phyloP scores from a whole-genome alignment of 2,329 filamentous ascomycete species.

The Microcyclosporella mali region DNA sequence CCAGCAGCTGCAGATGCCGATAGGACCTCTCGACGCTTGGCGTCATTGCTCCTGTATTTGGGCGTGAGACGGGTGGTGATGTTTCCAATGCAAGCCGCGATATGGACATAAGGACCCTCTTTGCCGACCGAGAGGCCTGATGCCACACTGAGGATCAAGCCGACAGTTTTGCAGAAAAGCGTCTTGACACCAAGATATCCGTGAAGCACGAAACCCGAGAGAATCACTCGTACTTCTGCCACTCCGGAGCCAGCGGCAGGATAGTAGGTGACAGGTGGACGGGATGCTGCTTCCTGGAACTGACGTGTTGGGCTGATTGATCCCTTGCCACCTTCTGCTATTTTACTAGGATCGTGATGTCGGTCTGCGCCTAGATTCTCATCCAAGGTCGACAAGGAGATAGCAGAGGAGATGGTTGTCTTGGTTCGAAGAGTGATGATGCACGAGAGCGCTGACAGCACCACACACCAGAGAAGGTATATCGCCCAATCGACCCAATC shows the following conservation, averaged over 20 bases:
- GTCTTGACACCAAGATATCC: slow-evolving; percentile 89
- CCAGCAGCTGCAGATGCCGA: slow-evolving; percentile 87
- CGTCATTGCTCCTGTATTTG: slow-evolving; percentile 93
- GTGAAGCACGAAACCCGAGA: slow-evolving; percentile 96
- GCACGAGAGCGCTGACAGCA: slow-evolving; percentile 66
- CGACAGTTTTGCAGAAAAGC: slow-evolving; percentile 74
- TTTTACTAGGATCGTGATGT: slow-evolving; percentile 33
- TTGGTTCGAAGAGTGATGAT: slow-evolving; percentile 82
- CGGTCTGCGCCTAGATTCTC: slow-evolving; percentile 76
- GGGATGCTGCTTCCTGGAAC: slow-evolving; percentile 34
- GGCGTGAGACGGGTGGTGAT: slow-evolving; percentile 88
- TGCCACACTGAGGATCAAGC: slow-evolving; percentile 78
- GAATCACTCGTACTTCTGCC: slow-evolving; percentile 91
- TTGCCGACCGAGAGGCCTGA: slow-evolving; percentile 93
- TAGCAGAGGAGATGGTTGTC: slow-evolving; percentile 83
- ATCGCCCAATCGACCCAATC: slow-evolving; percentile 69
- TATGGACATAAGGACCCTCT: slow-evolving; percentile 95
- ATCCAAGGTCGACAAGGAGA: slow-evolving; percentile 80
- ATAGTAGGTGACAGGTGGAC: slow-evolving; percentile 83
- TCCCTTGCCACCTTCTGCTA: slow-evolving; percentile 34
- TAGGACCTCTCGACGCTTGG: slow-evolving; percentile 86
- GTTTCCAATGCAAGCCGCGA: slow-evolving; percentile 90
- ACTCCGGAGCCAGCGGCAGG: slow-evolving; percentile 94
- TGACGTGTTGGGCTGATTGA: slow-evolving; percentile 36
- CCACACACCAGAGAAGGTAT: slow-evolving; percentile 66